Evolutionary conservation across 1,284 basidiomycete species (phyloP), one percentile per base, ranked within the genome.

Genomic region (Apiotrichum akiyoshidainum): DNA sequence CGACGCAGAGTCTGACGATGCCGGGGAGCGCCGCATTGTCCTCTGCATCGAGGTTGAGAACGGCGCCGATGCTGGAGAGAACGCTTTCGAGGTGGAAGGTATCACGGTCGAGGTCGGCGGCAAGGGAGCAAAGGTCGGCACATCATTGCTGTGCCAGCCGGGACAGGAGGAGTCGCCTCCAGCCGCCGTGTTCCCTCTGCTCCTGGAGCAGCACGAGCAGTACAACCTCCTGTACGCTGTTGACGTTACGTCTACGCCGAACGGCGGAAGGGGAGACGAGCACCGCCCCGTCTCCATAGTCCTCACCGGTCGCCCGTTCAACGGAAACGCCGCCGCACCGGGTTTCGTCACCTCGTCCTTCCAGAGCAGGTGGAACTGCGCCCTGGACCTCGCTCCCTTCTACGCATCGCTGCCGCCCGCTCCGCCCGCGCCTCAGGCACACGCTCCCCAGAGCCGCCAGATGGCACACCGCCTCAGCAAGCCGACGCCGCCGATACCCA

Each of bases 161-260:
- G 63, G 63, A 19, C 54, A 52, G 50, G 73, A 76, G 5, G 75
- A 80, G n/a, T 26, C 13, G 21, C 34, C 42, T 16, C 48, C 51
- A 11, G 35, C 8, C 2, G 10, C 50, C 9, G 54, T 59, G 14
- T 92, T 92, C 72, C 92, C 91, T 1, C 76, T 93, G 10, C 78
- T 74, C 6, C 80, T 94, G 5, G 81, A 82, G 0, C 81, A 85
- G 1, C 80, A 82, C 60, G 89, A 90, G 54, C 91, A 94, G 75
- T 89, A 86, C 70, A 93, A 93, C 71, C 80, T 94, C 21, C 82
- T 95, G 9, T 94, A 93, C 67, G 86, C 87, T 0, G 88, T 94
- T 11, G 84, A 85, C 16, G 60, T 73, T 6, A 65, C 66, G 8
- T 63, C 65, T 8, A 55, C 68, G 1, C 59, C 63, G 8, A 53